Evolutionary conservation across 2,329 filamentous ascomycete species (phyloP), one percentile per base, ranked within the genome.

Genomic region (Colletotrichum sp.): DNA sequence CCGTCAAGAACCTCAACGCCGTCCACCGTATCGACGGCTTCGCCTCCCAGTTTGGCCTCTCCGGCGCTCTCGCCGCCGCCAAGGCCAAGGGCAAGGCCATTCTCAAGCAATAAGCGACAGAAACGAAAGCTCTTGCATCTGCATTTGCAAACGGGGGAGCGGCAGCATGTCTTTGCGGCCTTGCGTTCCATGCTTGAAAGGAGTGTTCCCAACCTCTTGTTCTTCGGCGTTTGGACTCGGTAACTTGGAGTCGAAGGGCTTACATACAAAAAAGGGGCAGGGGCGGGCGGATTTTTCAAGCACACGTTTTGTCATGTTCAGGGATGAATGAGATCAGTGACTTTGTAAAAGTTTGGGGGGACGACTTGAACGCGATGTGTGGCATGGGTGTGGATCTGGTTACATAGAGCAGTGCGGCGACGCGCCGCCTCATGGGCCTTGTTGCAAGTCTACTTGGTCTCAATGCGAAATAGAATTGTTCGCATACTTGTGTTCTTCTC

Each of bases 1-100:
- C 95, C 75, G 94, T 96, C 85, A 98, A 98, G 92, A 98, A 98
- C 88, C 90, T 98, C 85, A 98, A 98, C 88, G 93, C 93, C 43
- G 95, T 92, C 36, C 95, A 98, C 87, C 93, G 95, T 79, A 87
- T 96, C 78, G 92, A 96, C 80, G 95, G 95, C 60, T 89, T 96
- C 78, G 81, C 86, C 21, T 90, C 89, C 30, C 94, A 96, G 82
- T 94, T 90, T 81, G 93, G 90, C 64, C 90, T 98, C 59, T 84
- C 86, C 57, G 94, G 92, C 71, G 94, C 95, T 21, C 81, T 86
- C 28, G 80, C 79, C 24, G 80, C 82, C 86, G 78, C 80, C 78
- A 82, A 81, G 78, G 82, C 81, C 86, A 67, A 67, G 26, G 74
- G 74, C 70, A 76, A 66, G 70, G 70, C 74, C 8, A 24, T 57